Evolutionary conservation across 176 grass and related monocot species (phyloP).

Genomic region (Chloris gayana): DNA sequence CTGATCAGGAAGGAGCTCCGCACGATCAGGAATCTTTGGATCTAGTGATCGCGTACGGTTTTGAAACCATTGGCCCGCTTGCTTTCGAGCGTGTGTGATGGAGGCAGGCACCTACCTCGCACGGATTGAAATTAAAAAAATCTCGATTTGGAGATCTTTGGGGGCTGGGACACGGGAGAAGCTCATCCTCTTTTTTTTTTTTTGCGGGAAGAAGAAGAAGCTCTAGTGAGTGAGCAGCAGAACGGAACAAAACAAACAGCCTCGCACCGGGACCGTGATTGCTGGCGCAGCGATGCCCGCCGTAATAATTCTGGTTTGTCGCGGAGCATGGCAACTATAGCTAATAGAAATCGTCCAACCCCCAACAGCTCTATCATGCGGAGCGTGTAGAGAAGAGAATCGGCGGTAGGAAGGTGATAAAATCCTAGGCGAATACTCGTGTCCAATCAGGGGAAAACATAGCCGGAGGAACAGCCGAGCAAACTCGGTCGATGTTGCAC

Average conservation of each 20-base stretch:
- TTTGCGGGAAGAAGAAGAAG: neutral
- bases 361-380: too few species aligned
- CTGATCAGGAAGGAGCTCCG: neutral
- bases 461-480: too few species aligned
- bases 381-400: too few species aligned
- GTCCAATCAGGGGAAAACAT: neutral
- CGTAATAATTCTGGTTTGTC: neutral
- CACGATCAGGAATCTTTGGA: slow-evolving; percentile 17
- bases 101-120: slow-evolving; percentile 15
- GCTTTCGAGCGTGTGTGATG: neutral
- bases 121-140: neutral
- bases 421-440: neutral
- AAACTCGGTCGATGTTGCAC: too few species aligned
- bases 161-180: neutral
- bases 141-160: neutral
- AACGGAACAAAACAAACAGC: neutral
- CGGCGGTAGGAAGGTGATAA: neutral
- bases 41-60: neutral
- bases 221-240: too few species aligned
- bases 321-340: too few species aligned
- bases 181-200: too few species aligned
- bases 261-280: too few species aligned
- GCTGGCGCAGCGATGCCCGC: too few species aligned
- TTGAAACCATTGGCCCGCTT: neutral
- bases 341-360: neutral